A percentile compares a stretch with the other conserved stretches of the same genome.
phyloP scores from a whole-genome alignment of 257 asterid genomes.

The Salvia splendens region DNA sequence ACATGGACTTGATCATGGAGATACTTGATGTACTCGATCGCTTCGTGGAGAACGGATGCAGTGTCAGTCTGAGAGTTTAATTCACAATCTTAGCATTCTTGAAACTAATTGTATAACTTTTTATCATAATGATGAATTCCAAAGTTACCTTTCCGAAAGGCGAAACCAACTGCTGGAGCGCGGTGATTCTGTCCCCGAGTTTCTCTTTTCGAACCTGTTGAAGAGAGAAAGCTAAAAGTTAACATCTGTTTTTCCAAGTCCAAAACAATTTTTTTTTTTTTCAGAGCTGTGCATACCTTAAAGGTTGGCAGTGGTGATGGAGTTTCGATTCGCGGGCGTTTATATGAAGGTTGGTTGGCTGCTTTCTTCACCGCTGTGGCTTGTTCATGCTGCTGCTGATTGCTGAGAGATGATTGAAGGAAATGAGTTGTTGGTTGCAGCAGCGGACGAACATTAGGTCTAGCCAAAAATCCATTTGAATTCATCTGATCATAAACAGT shows the following conservation, averaged over 20 bases:
- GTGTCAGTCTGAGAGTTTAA: constrained; percentile 72
- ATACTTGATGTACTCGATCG: constrained; percentile 78
- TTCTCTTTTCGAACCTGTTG: constrained; percentile 91
- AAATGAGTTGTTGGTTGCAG: constrained; percentile 27
- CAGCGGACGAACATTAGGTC: not conserved
- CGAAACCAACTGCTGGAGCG: constrained; percentile 93
- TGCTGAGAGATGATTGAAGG: constrained; percentile 22
- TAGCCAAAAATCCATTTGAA: constrained; percentile 35
- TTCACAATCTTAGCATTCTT: not conserved
- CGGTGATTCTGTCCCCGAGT: constrained; percentile 92
- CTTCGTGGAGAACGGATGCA: constrained; percentile 97
- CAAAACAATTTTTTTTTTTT: too few relatives aligned
- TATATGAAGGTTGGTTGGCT: constrained; percentile 37
- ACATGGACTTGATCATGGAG: constrained; percentile 95
- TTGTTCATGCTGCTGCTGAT: constrained; percentile 27
- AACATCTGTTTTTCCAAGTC: constrained; percentile 38
- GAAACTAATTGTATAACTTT: not conserved
- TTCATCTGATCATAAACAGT: constrained; percentile 22
- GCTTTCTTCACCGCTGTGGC: constrained; percentile 39
- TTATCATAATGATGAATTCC: constrained; percentile 3
- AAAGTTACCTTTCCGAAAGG: constrained; percentile 88
- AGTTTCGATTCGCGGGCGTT: constrained; percentile 57
- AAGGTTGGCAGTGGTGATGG: constrained; percentile 70
- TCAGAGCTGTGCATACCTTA: constrained; percentile 43
- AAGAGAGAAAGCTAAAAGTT: constrained; percentile 35